phyloP scores from a whole-genome alignment of 140 eudicot species.

The Erigeron philadelphicus region DNA sequence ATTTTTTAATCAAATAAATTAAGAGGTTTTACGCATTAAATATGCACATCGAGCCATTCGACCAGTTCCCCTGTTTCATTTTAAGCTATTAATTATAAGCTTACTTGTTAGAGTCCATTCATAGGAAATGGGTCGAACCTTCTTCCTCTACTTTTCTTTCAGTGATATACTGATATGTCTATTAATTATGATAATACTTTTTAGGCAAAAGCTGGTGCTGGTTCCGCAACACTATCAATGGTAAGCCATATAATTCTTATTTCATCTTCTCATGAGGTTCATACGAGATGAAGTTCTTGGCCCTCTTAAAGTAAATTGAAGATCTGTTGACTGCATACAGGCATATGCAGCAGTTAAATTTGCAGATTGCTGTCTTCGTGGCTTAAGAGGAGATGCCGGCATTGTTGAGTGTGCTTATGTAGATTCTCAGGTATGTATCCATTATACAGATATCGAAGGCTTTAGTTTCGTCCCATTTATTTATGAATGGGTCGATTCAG shows the following conservation, averaged over 20 bases:
- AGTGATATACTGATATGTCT: not conserved
- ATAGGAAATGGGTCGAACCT: not conserved
- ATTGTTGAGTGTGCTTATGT: conserved; percentile 84
- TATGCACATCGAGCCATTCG: not conserved
- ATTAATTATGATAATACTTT: conserved; percentile 11
- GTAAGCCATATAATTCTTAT: conserved; percentile 34
- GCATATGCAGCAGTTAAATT: conserved; percentile 96
- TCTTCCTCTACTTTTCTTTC: not conserved
- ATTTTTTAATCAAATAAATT: too few relatives aligned
- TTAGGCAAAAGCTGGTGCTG: conserved; percentile 99
- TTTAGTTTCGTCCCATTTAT: too few relatives aligned
- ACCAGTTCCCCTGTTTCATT: not conserved
- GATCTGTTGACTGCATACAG: conserved; percentile 31
- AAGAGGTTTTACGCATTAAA: not conserved
- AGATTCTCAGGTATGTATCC: conserved; percentile 63
- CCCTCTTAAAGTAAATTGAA: conserved; percentile 1
- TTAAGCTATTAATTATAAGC: not conserved
- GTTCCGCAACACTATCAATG: conserved; percentile 98
- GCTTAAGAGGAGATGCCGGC: conserved; percentile 90
- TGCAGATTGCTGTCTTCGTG: conserved; percentile 90
- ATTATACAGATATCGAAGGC: too few relatives aligned
- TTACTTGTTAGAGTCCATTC: not conserved
- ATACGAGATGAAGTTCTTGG: conserved; percentile 11
- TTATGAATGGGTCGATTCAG: not conserved
- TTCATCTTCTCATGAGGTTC: not conserved